Evolutionary conservation across 805 yeast genomes (phyloP), one percentile per base, ranked within the genome.

Genomic region (Jamesozyma spencerorum): DNA sequence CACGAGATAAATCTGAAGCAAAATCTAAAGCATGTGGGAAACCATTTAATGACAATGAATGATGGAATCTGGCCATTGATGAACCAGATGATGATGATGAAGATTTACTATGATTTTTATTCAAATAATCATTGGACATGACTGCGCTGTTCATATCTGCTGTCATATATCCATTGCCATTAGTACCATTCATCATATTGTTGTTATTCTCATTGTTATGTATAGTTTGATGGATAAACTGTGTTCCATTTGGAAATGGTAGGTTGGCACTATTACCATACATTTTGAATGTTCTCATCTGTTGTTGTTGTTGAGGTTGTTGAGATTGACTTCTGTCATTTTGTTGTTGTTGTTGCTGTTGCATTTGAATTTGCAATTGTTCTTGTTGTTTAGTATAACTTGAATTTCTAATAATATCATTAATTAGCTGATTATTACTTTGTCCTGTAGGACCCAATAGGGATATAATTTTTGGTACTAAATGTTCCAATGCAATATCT

Each of bases 1-100:
- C 97, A 45, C 73, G 72, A n/a, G 94, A 80, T 48, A 88, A 70
- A 60, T 83, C 92, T 52, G 63, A 53, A 5, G 61, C 58, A 39
- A 49, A 55, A 46, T 58, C 61, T 18, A 54, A 31, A 2, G 58
- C 49, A 31, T 54, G 55, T 2, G 61, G 61, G 34, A 54, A 56
- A 13, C 47, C 46, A 31, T 30, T 47, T 27, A 37, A n/a, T 6
- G 46, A 33, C 11, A 42, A 32, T 11, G 46, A 33, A 31, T 38
- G 37, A n/a, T 38, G 37, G 22, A 44, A 36, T 30, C 32, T 34
- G 6, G 43, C 30, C 22, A 40, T 30, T 5, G 43, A 18, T 13
- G 40, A 34, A 8, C 39, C 31, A 17, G 41, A 42, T 12, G 44
- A 33, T n/a, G 39, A 33, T 12, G 47, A 39, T 18, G 47, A 39